Conservation (phyloP, 257 asterid genomes). For the Nemophila menziesii region DNA sequence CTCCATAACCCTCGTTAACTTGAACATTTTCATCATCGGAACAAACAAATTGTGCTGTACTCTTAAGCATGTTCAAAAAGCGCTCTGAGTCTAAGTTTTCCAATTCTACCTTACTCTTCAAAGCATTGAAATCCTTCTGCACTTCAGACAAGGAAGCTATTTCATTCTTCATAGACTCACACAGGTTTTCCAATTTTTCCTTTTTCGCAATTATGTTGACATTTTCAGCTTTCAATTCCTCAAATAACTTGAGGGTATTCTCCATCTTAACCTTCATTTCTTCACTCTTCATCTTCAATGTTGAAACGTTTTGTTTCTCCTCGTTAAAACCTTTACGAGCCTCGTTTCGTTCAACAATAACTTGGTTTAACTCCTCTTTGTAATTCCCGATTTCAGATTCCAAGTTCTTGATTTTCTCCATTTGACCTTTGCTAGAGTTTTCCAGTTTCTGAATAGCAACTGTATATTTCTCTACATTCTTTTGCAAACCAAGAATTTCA, state of each 20-base stretch:
- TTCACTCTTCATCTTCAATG: slow-evolving; percentile 24
- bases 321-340: slow-evolving; percentile 17
- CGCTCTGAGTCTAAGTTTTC: slow-evolving; percentile 28
- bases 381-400: slow-evolving; percentile 31
- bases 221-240: slow-evolving; percentile 31
- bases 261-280: slow-evolving; percentile 32
- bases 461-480: slow-evolving; percentile 25
- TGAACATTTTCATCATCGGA: slow-evolving; percentile 12
- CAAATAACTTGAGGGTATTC: slow-evolving; percentile 17
- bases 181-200: slow-evolving; percentile 26
- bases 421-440: slow-evolving; percentile 16
- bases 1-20: slow-evolving; percentile 16
- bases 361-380: slow-evolving; percentile 25
- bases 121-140: slow-evolving; percentile 17
- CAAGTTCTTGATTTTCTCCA: slow-evolving; percentile 26
- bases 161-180: slow-evolving; percentile 28
- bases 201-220: slow-evolving; percentile 26
- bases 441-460: slow-evolving; percentile 24
- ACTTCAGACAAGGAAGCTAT: slow-evolving; percentile 23
- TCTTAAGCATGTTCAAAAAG: slow-evolving; percentile 47
- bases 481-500: slow-evolving; percentile 30
- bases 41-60: slow-evolving; percentile 31
- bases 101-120: slow-evolving; percentile 28
- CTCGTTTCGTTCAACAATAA: slow-evolving; percentile 28
- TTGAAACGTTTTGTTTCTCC: slow-evolving; percentile 28